Evolutionary conservation across 768 basidiomycete genomes (phyloP), one percentile per base, ranked within the genome.

Genomic region (Naganishia friedmannii): DNA sequence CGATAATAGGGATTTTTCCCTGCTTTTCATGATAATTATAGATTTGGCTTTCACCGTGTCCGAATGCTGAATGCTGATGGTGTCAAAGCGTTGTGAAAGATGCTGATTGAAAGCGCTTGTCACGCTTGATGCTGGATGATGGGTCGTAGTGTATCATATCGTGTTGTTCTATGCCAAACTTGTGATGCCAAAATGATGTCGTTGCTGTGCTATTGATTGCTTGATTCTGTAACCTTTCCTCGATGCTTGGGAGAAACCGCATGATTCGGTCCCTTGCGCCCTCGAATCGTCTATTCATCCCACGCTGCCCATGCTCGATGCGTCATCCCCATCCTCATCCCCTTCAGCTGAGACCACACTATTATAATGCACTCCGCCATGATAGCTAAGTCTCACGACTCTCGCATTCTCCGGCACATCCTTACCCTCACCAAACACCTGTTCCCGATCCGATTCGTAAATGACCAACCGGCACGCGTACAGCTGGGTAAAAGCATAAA

Each of bases 391-490:
- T 34, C 60, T 42, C n/a, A 63, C 60, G 39, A 63, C 60, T 45
- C 39, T 63, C 12, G 60, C 60, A 29, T 63, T 29, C 23, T 26
- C 37, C 9, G 60, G 42, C 39, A 63, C 42, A 63, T 63, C 60
- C 4, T 46, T 12, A 6, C 60, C 60, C 42, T 63, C 60, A 23
- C 60, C 60, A 29, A 63, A 63, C 5, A 63, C 60, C 32, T 63
- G 60, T 45, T 63, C 60, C 15, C 60, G 60, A 45, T 63, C 60
- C n/a, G 60, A 63, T 29, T 63, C 60, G 26, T 63, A 63, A 17
- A 63, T 63, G 60, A 63, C 46, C 60, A 63, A 29, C 23, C 60
- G 60, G 23, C 60, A 63, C 10, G 60, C 60, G 42, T 63, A 63
- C 9, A 63, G 60, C 42, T 63, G 60, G 15, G 60, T 63, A 45